phyloP scores from a whole-genome alignment of 805 yeast species.

The Pichia thaimueangensis region DNA sequence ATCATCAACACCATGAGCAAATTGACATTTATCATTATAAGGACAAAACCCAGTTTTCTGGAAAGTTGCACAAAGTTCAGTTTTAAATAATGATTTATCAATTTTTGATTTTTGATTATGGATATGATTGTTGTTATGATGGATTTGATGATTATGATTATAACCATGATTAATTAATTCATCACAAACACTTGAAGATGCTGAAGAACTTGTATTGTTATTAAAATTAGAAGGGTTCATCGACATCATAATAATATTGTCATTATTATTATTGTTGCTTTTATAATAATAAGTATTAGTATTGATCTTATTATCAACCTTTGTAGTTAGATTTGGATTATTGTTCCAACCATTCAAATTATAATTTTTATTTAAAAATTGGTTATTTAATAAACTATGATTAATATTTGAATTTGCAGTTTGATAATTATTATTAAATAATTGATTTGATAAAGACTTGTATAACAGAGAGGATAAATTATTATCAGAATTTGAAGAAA shows the following conservation, averaged over 20 bases:
- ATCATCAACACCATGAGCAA: conserved; percentile 84
- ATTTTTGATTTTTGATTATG: conserved; percentile 1
- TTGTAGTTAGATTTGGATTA: too few relatives aligned
- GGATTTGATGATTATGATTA: not conserved
- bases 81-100: conserved; percentile 55
- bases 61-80: conserved; percentile 81
- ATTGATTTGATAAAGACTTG: not conserved
- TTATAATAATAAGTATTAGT: too few relatives aligned
- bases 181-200: conserved; percentile 1
- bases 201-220: conserved; percentile 1
- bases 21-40: conserved; percentile 87
- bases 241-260: too few relatives aligned
- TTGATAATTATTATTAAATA: not conserved
- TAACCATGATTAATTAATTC: conserved; percentile 2
- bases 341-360: too few relatives aligned
- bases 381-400: conserved; percentile 6
- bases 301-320: too few relatives aligned
- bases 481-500: not conserved
- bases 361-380: conserved; percentile 7
- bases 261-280: too few relatives aligned
- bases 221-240: not conserved
- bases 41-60: conserved; percentile 71
- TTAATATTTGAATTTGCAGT: not conserved
- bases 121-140: not conserved
- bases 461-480: too few relatives aligned